Evolutionary conservation across 2,329 filamentous ascomycete species (phyloP).

Genomic region (Alternaria sp.): DNA sequence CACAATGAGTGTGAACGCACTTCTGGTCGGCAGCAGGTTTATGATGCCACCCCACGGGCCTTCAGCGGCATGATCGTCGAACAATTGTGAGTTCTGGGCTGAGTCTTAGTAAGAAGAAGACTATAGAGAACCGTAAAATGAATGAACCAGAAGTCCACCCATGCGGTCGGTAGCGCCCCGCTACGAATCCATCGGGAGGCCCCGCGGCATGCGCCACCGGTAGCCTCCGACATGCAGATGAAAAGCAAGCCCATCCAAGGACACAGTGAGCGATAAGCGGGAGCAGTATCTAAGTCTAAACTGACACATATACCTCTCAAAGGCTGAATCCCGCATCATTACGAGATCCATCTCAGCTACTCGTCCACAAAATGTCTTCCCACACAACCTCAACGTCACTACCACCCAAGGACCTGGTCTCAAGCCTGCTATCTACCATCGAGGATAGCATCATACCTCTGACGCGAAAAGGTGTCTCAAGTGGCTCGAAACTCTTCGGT

Average conservation of each 20-base stretch:
- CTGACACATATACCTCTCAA: too few relatives aligned
- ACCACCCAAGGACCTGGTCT: constrained; percentile 1
- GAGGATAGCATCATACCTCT: constrained; percentile 60
- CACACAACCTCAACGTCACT: background rate
- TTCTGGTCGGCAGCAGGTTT: background rate
- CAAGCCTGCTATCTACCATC: constrained; percentile 15
- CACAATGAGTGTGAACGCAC: background rate
- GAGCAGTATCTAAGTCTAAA: background rate
- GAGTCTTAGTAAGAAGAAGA: too few relatives aligned
- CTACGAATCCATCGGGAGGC: background rate
- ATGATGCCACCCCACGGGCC: too few relatives aligned
- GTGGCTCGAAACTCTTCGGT: constrained; percentile 64
- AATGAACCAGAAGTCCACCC: background rate
- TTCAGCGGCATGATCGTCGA: too few relatives aligned
- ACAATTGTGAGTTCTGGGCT: too few relatives aligned
- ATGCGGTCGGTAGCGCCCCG: background rate
- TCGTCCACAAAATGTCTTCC: constrained; percentile 1
- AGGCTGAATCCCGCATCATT: background rate
- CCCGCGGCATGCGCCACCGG: constrained; percentile 7
- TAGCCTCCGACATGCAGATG: background rate
- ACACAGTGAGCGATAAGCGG: background rate
- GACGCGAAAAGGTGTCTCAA: constrained; percentile 57
- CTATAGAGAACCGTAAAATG: too few relatives aligned
- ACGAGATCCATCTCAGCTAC: background rate
- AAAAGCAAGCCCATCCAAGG: background rate